Evolutionary conservation across 768 basidiomycete species (phyloP), one percentile per base, ranked within the genome.

Genomic region (Dacryopinax primogenitus): DNA sequence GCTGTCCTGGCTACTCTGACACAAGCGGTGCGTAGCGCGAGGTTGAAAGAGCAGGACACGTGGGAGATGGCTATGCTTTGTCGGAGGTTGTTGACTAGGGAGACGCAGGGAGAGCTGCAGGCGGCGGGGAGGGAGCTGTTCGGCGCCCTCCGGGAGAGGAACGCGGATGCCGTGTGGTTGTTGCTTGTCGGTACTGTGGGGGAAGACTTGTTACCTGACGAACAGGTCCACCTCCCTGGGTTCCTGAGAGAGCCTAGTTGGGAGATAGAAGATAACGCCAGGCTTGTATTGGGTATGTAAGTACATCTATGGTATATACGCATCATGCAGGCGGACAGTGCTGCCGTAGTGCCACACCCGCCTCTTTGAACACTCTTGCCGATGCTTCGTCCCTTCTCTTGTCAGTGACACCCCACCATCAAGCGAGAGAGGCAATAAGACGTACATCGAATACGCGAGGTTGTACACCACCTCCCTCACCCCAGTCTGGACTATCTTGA

Each of bases 401-500:
- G 33, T 65, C 62, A 67, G 51, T 36, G 18, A 16, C 26, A 30
- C 6, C 18, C 15, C 51, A n/a, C 26, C 3, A 6, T 9, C 4
- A 13, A n/a, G 45, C 12, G 33, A 28, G 62, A 21, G 44, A 26
- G 18, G 45, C 34, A 64, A 21, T 58, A 13, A 4, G 62, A 80
- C 88, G 70, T 69, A 91, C 96, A 98, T 91, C 79, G 92, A 92
- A 76, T 99, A 99, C 63, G 86, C 85, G 64, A 97, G 77, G 73
- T 93, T 95, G 73, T 98, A 99, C 3, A 98, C 90, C 2, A 99
- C 95, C 65, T 86, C 86, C 66, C 83, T 86, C 21, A 98, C 87
- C 0, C 94, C 95, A 23, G 86, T 88, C 72, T 99, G 95, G 30
- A 97, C 93, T 69, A 98, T 97, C 74, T 98, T 98, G 76, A 97